Evolutionary conservation across 805 yeast species (phyloP).

Genomic region (Debaryomyces maramus): DNA sequence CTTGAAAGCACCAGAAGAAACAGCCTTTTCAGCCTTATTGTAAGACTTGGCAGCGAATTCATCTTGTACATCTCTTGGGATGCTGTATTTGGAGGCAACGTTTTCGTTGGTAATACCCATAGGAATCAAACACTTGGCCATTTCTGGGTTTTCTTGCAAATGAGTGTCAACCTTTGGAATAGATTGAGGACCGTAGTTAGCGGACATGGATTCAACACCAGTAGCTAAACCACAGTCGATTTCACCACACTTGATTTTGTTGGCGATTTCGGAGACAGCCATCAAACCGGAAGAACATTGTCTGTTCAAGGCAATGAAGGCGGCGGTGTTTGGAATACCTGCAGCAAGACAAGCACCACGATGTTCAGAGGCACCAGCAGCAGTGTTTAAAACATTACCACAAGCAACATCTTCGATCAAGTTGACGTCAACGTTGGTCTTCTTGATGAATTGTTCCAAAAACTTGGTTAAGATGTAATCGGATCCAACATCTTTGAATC

Average conservation of each 20-base stretch:
- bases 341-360: constrained; percentile 90
- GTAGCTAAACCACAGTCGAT: constrained; percentile 88
- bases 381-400: constrained; percentile 89
- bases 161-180: constrained; percentile 48
- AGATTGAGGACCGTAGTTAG: constrained; percentile 79
- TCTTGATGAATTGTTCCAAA: constrained; percentile 58
- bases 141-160: constrained; percentile 30
- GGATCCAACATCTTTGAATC: constrained; percentile 76
- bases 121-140: constrained; percentile 77
- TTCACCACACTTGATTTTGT: constrained; percentile 83
- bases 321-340: constrained; percentile 78
- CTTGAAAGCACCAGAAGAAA: constrained; percentile 68
- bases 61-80: constrained; percentile 76
- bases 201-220: constrained; percentile 95
- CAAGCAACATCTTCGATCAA: constrained; percentile 81
- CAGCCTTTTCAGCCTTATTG: constrained; percentile 79
- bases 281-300: constrained; percentile 94
- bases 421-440: constrained; percentile 46
- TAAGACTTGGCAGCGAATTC: constrained; percentile 86
- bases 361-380: constrained; percentile 94
- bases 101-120: constrained; percentile 97
- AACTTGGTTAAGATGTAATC: constrained; percentile 75
- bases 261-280: constrained; percentile 87
- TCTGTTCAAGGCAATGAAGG: constrained; percentile 84
- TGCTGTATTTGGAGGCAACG: constrained; percentile 65